phyloP scores from a whole-genome alignment of 352 stramenopile species.

The Pythium sukuiense region DNA sequence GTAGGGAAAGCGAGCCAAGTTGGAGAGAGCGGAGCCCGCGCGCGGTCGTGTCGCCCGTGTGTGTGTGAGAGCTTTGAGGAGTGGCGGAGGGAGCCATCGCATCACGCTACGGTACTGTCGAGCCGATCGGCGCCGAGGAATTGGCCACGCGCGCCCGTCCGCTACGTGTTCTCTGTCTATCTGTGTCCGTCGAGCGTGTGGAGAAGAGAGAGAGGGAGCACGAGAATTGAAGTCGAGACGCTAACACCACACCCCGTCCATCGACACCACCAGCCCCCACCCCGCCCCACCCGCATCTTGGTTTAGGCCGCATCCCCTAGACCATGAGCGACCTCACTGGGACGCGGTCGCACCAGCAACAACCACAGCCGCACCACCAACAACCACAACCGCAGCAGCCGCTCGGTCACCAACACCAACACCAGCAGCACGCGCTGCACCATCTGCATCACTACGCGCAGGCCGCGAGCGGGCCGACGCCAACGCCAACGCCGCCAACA shows the following conservation, averaged over 20 bases:
- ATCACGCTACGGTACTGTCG: slow-evolving; percentile 4
- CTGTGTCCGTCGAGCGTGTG: slow-evolving; percentile 2
- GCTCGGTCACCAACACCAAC: slow-evolving; percentile 20
- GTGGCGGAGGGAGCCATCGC: slow-evolving; percentile 26
- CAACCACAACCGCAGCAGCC: slow-evolving; percentile 33
- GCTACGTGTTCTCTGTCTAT: slow-evolving; percentile 10
- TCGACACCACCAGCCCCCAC: neutral
- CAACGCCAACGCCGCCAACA: slow-evolving; percentile 10
- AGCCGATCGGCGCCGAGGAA: neutral
- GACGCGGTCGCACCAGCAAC: slow-evolving; percentile 23
- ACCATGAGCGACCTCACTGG: slow-evolving; percentile 26
- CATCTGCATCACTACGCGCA: slow-evolving; percentile 19
- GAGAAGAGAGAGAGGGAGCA: slow-evolving; percentile 2
- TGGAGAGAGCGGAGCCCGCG: slow-evolving; percentile 21
- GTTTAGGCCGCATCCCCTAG: slow-evolving; percentile 2
- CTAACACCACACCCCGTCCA: neutral
- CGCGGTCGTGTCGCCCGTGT: slow-evolving; percentile 21
- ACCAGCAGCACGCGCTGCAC: slow-evolving; percentile 8
- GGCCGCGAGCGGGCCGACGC: slow-evolving; percentile 11
- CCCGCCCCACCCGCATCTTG: neutral
- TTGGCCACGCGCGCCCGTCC: slow-evolving; percentile 10
- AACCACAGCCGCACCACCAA: slow-evolving; percentile 22
- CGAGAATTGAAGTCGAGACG: neutral
- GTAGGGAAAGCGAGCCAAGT: slow-evolving; percentile 27
- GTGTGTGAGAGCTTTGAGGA: slow-evolving; percentile 20